Evolutionary conservation across 2,329 filamentous ascomycete species (phyloP), one percentile per base, ranked within the genome.

Genomic region (Fusarium sp.): DNA sequence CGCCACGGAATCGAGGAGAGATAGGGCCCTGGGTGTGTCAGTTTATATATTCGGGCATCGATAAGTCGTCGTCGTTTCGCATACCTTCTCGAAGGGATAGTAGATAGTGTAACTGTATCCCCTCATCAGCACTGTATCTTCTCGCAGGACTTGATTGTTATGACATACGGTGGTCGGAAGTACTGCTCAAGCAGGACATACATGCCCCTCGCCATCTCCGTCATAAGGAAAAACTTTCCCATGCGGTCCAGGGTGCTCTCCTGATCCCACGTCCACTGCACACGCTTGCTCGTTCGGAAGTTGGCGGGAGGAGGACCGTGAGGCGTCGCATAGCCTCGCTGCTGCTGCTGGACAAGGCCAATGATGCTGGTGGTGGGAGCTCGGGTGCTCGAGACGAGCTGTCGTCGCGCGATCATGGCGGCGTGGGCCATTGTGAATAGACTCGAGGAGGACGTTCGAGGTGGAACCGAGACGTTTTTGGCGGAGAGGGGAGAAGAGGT

Each of bases 161-260:
- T 44, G 49, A 94, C 94, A 87, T 88, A 98, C 92, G 96, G 94
- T 83, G 95, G 94, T 82, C 96, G 88, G 87, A 99, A 98, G 88
- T 92, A 99, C 86, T 99, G 95, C 88, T 99, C 96, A 79, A 99
- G 80, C 82, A 96, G 90, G 74, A 99, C 91, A 79, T 98, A 99
- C 96, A 99, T 98, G 82, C 96, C 96, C 79, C 96, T 90, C 81
- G 93, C 88, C 92, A 98, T 96, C 87, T 99, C 96, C 57, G 92
- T 91, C 86, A 98, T 85, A 79, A 99, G 88, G 84, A 99, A 99
- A 86, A 94, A 98, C 80, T 94, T 96, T 75, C 93, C 94, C 70
- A 94, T 87, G 81, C 91, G 92, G 83, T 98, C 94, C 74, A 97
- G 83, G 37, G 92, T 88, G 71, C 87, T 89, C 80, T 97, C 94